A percentile compares a stretch with the other conserved stretches of the same genome.
Conservation (phyloP, 2,329 filamentous ascomycete genomes). For the Xylariaceae sp. region DNA sequence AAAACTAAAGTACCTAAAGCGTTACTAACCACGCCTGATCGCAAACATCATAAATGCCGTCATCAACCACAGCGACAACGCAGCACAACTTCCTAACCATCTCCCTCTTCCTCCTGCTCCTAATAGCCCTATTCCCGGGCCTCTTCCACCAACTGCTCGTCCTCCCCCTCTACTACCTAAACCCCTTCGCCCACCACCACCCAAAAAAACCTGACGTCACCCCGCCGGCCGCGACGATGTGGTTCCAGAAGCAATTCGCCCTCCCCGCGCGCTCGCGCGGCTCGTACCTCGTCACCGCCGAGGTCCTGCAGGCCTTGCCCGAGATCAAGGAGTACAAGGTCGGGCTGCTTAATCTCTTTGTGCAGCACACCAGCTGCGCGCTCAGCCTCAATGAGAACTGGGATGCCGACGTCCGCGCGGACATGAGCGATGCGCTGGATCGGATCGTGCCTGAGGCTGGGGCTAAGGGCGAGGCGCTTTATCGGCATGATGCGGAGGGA, state of each 20-base stretch:
- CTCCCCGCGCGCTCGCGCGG: constrained; percentile 75
- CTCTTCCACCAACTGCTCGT: constrained; percentile 51
- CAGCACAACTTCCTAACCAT: constrained; percentile 39
- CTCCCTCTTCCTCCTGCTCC: constrained; percentile 45
- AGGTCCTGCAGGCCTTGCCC: constrained; percentile 65
- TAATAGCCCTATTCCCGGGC: constrained; percentile 50
- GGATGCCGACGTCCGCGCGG: constrained; percentile 75
- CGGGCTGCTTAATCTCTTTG: constrained; percentile 81
- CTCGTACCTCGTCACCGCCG: constrained; percentile 83
- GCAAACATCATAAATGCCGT: constrained; percentile 37
- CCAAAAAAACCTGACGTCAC: constrained; percentile 11
- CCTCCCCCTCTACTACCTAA: constrained; percentile 42
- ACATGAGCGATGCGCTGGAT: constrained; percentile 94
- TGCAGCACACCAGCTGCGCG: constrained; percentile 92
- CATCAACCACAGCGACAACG: constrained; percentile 31
- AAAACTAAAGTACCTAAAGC: constrained; percentile 8
- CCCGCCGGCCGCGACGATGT: constrained; percentile 50
- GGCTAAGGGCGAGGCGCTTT: constrained; percentile 66
- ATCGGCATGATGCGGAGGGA: constrained; percentile 84
- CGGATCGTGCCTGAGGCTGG: constrained; percentile 78
- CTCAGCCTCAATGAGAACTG: constrained; percentile 91
- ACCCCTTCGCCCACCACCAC: constrained; percentile 16
- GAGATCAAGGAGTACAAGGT: constrained; percentile 81
- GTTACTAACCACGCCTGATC: neutral
- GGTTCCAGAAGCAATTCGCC: constrained; percentile 80